Evolutionary conservation across 2,329 filamentous ascomycete genomes (phyloP).

Genomic region (Neofusicoccum sp.): DNA sequence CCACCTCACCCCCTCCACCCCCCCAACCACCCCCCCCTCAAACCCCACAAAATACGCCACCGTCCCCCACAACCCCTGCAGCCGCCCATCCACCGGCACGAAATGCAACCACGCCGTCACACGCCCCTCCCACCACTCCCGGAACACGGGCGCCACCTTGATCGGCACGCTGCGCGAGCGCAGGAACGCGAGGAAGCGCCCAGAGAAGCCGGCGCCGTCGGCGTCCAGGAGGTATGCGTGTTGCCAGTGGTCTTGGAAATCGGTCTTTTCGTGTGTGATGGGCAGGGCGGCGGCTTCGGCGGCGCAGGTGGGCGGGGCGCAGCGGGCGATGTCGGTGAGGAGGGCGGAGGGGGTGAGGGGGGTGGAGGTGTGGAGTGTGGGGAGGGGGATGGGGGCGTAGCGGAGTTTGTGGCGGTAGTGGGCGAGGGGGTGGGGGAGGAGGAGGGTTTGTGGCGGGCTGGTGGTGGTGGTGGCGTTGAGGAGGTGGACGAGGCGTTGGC

Average conservation of each 20-base stretch:
- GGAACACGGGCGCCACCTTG: conserved; percentile 67
- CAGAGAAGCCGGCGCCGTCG: conserved; percentile 69
- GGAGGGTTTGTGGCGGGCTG: conserved; percentile 36
- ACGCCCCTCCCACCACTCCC: conserved; percentile 77
- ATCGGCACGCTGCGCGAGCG: conserved; percentile 70
- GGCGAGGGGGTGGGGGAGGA: conserved; percentile 38
- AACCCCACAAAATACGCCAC: conserved; percentile 71
- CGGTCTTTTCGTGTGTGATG: conserved; percentile 43
- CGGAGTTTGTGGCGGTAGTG: conserved; percentile 62
- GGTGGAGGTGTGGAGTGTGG: conserved; percentile 57
- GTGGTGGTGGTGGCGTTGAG: conserved; percentile 35
- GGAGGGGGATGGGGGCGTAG: conserved; percentile 59
- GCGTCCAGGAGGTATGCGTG: conserved; percentile 73
- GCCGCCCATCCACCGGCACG: conserved; percentile 71
- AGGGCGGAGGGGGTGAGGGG: conserved; percentile 62
- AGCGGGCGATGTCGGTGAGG: conserved; percentile 62
- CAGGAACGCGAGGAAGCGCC: conserved; percentile 66
- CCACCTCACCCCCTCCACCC: neutral
- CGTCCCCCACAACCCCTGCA: conserved; percentile 73
- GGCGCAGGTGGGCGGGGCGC: conserved; percentile 56
- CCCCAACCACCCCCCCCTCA: neutral
- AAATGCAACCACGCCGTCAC: conserved; percentile 79
- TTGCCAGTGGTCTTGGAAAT: conserved; percentile 62
- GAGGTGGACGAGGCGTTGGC: conserved; percentile 72
- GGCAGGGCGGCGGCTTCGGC: conserved; percentile 51